phyloP scores from a whole-genome alignment of 1,139 yeast genomes.

The Magnusiomyces fungicola region DNA sequence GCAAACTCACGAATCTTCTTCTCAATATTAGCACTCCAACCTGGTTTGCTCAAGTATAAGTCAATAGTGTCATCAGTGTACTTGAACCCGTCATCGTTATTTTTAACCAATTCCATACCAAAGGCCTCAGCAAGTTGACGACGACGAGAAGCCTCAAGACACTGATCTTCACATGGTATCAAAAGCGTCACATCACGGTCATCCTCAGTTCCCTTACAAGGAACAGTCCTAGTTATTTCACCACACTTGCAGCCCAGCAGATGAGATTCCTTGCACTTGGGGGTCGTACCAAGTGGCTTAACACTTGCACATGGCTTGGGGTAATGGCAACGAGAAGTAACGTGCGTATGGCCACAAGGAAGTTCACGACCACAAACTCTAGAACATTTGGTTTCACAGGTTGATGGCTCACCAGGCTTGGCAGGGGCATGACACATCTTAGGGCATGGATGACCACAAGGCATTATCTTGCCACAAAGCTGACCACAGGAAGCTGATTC shows the following conservation, averaged over 20 bases:
- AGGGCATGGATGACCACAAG: constrained; percentile 68
- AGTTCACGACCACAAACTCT: constrained; percentile 52
- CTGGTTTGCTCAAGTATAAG: constrained; percentile 27
- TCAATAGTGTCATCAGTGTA: constrained; percentile 25
- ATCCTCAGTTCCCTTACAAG: constrained; percentile 11
- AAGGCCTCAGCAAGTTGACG: constrained; percentile 55
- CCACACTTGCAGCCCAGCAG: constrained; percentile 15
- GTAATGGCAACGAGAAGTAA: constrained; percentile 52
- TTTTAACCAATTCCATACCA: constrained; percentile 16
- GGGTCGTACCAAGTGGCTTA: neutral
- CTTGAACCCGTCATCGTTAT: constrained; percentile 21
- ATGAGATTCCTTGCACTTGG: constrained; percentile 10
- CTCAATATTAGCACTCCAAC: constrained; percentile 27
- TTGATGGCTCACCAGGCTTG: constrained; percentile 28
- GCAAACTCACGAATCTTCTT: constrained; percentile 47
- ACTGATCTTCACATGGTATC: constrained; percentile 53
- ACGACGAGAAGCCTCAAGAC: constrained; percentile 56
- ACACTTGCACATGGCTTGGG: constrained; percentile 42
- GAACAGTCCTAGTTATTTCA: constrained; percentile 5
- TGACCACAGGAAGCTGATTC: constrained; percentile 64
- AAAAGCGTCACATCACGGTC: constrained; percentile 6
- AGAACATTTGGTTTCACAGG: constrained; percentile 32
- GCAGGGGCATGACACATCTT: constrained; percentile 44
- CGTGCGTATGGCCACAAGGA: constrained; percentile 63
- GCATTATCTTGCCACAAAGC: constrained; percentile 49